A percentile compares a stretch with the other conserved stretches of the same genome.
phyloP scores from a whole-genome alignment of 208 protist species.

The Trypanosoma melophagium region DNA sequence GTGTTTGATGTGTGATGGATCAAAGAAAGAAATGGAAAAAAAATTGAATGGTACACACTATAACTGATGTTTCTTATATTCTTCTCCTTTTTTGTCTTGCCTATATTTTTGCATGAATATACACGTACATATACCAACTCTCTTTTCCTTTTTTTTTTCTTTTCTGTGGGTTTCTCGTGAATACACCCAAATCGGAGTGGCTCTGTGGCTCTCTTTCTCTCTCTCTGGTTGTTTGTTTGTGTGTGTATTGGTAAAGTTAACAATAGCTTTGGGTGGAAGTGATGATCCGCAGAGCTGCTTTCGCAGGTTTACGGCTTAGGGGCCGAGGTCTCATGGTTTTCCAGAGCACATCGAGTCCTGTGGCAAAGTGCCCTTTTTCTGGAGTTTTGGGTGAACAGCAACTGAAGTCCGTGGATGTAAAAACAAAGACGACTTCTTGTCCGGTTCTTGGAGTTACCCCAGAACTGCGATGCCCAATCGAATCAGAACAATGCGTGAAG shows the following conservation, averaged over 20 bases:
- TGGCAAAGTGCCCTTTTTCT: slow-evolving; percentile 60
- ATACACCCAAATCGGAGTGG: neutral
- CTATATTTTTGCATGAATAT: neutral
- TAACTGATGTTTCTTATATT: neutral
- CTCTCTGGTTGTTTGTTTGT: too few relatives aligned
- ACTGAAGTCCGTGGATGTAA: slow-evolving; percentile 3
- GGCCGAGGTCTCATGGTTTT: slow-evolving; percentile 23
- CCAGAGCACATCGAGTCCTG: slow-evolving; percentile 26
- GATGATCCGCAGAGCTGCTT: slow-evolving; percentile 34
- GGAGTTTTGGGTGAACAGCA: slow-evolving; percentile 14
- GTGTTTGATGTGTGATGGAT: neutral
- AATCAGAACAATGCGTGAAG: slow-evolving; percentile 30
- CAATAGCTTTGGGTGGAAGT: neutral
- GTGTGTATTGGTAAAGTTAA: too few relatives aligned
- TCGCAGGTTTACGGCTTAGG: slow-evolving; percentile 24
- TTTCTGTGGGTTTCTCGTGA: too few relatives aligned
- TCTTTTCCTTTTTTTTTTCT: neutral
- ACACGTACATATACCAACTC: neutral
- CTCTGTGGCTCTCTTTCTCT: neutral
- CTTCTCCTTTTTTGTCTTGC: neutral
- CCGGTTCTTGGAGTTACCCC: slow-evolving; percentile 57
- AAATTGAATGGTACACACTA: neutral
- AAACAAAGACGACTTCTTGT: slow-evolving; percentile 25
- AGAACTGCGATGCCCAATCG: slow-evolving; percentile 47
- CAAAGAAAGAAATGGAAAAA: neutral